Evolutionary conservation across 768 basidiomycete genomes (phyloP).

Genomic region (Mycena indigotica): DNA sequence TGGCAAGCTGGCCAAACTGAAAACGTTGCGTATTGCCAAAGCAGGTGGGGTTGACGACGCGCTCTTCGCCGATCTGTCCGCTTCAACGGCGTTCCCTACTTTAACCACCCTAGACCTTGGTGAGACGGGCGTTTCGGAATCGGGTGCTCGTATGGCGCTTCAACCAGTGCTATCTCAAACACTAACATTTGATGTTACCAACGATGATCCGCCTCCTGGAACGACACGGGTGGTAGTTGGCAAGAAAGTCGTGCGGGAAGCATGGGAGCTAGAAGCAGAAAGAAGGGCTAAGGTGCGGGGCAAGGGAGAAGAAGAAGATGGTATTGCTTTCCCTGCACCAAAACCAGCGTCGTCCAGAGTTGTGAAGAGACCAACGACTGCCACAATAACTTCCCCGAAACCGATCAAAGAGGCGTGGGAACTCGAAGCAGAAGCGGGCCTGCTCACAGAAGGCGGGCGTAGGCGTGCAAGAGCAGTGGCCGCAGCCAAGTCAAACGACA

Average conservation of each 20-base stretch:
- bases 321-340: slow-evolving; percentile 35
- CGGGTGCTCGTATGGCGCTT: slow-evolving; percentile 49
- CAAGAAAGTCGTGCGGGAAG: slow-evolving; percentile 69
- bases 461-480: slow-evolving; percentile 63
- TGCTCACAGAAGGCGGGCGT: slow-evolving; percentile 74
- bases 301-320: slow-evolving; percentile 31
- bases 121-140: slow-evolving; percentile 59
- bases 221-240: slow-evolving; percentile 63
- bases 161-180: slow-evolving; percentile 46
- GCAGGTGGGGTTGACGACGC: slow-evolving; percentile 64
- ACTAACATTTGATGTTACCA: slow-evolving; percentile 56
- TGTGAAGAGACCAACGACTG: slow-evolving; percentile 4
- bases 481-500: slow-evolving; percentile 32
- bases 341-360: background rate
- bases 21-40: slow-evolving; percentile 57
- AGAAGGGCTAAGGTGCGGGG: slow-evolving; percentile 45
- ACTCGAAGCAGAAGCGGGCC: slow-evolving; percentile 73
- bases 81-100: slow-evolving; percentile 43
- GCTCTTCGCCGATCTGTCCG: slow-evolving; percentile 45
- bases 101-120: slow-evolving; percentile 65
- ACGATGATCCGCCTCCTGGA: slow-evolving; percentile 55
- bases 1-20: slow-evolving; percentile 51
- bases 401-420: slow-evolving; percentile 77
- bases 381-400: slow-evolving; percentile 25
- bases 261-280: slow-evolving; percentile 81